A percentile compares a stretch with the other conserved stretches of the same genome.
phyloP scores from a whole-genome alignment of 495 filamentous ascomycete species.

The Durotheca rogersii region DNA sequence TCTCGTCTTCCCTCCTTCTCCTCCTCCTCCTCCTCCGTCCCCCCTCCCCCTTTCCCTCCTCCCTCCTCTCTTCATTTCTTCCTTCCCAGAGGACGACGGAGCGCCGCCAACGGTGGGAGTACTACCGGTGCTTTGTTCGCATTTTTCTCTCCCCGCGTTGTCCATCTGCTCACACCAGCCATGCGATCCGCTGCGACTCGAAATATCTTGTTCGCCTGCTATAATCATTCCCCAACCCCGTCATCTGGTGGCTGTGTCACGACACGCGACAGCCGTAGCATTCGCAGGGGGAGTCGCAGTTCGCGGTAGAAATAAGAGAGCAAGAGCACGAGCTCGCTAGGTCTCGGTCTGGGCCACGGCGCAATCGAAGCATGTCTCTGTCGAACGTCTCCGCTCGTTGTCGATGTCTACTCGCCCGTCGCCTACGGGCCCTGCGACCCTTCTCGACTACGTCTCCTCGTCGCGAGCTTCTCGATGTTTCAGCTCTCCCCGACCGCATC shows the following conservation, averaged over 20 bases:
- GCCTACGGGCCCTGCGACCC: constrained; percentile 20
- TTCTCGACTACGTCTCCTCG: constrained; percentile 49
- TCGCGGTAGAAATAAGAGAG: neutral
- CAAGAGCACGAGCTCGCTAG: neutral
- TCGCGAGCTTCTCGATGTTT: constrained; percentile 50
- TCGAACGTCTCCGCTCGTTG: neutral
- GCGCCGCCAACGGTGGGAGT: neutral
- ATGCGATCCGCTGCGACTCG: constrained; percentile 15
- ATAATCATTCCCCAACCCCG: neutral
- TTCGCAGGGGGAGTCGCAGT: no score
- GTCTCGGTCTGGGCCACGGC: neutral
- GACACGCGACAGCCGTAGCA: neutral
- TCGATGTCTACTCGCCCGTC: constrained; percentile 2
- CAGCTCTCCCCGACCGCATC: constrained; percentile 55
- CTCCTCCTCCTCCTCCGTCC: no score
- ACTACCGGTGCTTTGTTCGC: constrained; percentile 5
- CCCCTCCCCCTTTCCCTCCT: no score
- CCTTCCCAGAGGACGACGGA: neutral
- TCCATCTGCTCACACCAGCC: neutral
- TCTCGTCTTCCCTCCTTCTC: no score
- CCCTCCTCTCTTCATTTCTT: neutral
- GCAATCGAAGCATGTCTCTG: constrained; percentile 10
- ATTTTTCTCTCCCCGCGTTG: constrained; percentile 1
- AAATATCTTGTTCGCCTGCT: neutral
- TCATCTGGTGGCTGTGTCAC: neutral